phyloP scores from a whole-genome alignment of 768 basidiomycete species.

The Multifurca ochricompacta region DNA sequence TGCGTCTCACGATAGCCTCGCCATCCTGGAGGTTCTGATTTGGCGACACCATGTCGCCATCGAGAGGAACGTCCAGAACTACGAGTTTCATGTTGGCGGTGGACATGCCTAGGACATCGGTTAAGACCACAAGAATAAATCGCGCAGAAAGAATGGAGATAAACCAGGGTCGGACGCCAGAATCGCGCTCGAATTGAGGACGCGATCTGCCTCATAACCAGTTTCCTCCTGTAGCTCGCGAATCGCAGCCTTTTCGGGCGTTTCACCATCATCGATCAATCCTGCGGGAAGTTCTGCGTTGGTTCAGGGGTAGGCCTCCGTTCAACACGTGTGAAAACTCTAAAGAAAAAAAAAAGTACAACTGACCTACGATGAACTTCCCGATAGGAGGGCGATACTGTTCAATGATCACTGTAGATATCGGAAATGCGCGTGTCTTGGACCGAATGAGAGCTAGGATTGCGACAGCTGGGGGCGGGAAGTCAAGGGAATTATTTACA shows the following conservation, averaged over 20 bases:
- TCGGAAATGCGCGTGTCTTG: constrained; percentile 58
- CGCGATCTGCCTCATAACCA: constrained; percentile 62
- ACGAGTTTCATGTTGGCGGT: constrained; percentile 90
- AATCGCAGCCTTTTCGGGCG: constrained; percentile 69
- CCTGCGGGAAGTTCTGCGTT: constrained; percentile 57
- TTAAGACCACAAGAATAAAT: constrained; percentile 8
- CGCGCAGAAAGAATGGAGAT: constrained; percentile 13
- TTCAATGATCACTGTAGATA: constrained; percentile 80
- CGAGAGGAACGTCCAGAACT: constrained; percentile 57
- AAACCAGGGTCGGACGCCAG: constrained; percentile 67
- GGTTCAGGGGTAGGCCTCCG: neutral
- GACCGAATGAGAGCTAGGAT: constrained; percentile 77
- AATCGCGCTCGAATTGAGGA: constrained; percentile 56
- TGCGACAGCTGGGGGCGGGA: constrained; percentile 56
- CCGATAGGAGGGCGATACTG: constrained; percentile 88
- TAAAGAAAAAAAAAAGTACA: neutral
- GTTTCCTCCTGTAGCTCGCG: constrained; percentile 93
- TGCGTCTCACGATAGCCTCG: constrained; percentile 70
- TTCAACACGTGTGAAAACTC: neutral
- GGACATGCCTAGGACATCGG: constrained; percentile 63
- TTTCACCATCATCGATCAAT: constrained; percentile 80
- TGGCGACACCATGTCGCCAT: constrained; percentile 60
- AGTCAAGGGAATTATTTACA: neutral
- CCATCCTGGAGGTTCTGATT: constrained; percentile 75
- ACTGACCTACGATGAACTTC: constrained; percentile 60